Evolutionary conservation across 2,329 filamentous ascomycete genomes (phyloP).

Genomic region (Colletotrichum sp.): DNA sequence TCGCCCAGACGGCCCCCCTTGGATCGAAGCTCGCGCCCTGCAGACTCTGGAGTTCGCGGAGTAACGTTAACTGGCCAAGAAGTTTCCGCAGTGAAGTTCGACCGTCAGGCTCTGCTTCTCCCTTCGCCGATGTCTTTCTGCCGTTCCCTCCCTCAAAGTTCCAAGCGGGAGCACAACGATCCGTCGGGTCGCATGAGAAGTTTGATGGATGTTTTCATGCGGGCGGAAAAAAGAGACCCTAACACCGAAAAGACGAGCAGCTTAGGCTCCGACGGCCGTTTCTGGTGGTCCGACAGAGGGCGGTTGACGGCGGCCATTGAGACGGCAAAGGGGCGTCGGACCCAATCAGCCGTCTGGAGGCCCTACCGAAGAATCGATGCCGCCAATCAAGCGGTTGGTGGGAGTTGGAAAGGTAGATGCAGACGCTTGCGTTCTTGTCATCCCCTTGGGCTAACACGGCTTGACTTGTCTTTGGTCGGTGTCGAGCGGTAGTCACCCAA

Average conservation of each 20-base stretch:
- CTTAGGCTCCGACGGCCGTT: slow-evolving; percentile 20
- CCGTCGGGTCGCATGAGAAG: slow-evolving; percentile 10
- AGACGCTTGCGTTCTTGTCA: slow-evolving; percentile 14
- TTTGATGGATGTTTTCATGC: slow-evolving; percentile 13
- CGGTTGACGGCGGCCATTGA: slow-evolving; percentile 14
- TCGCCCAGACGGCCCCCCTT: neutral
- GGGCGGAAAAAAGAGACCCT: neutral
- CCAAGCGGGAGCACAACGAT: slow-evolving; percentile 6
- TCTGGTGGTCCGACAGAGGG: slow-evolving; percentile 19
- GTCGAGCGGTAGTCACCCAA: neutral
- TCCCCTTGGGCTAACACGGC: neutral
- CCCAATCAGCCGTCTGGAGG: slow-evolving; percentile 10
- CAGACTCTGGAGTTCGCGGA: slow-evolving; percentile 3
- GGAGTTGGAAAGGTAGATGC: neutral
- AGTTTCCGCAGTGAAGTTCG: neutral
- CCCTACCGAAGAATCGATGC: neutral
- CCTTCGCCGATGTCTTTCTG: neutral
- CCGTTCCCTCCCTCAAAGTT: slow-evolving; percentile 8
- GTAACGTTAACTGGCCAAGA: neutral
- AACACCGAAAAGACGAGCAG: slow-evolving; percentile 5
- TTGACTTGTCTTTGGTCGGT: neutral
- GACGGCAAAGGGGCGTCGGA: slow-evolving; percentile 9
- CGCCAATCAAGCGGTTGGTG: slow-evolving; percentile 9
- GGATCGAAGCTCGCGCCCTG: neutral
- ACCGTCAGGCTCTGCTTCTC: neutral